A percentile compares a stretch with the other conserved stretches of the same genome.
phyloP scores from a whole-genome alignment of 352 stramenopile genomes.

The Phytophthora pisi region DNA sequence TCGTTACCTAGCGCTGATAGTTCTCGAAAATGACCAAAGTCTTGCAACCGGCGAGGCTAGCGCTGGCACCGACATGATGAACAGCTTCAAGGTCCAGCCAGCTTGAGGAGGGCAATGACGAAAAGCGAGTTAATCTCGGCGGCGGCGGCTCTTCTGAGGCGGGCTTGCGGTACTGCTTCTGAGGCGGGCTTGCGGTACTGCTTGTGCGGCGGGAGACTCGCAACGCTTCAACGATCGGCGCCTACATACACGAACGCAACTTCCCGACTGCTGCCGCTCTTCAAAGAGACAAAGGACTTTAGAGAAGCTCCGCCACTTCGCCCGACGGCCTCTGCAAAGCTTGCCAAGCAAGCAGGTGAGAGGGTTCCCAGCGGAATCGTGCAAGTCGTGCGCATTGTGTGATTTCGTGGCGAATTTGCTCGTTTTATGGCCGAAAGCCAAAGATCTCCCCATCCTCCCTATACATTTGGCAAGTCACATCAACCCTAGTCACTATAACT shows the following conservation, averaged over 20 bases:
- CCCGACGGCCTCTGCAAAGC: background rate
- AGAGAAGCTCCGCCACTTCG: background rate
- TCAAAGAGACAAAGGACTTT: too few relatives aligned
- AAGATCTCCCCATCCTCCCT: slow-evolving; percentile 17
- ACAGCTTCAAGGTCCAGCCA: slow-evolving; percentile 12
- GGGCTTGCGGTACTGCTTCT: slow-evolving; percentile 8
- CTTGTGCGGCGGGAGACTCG: background rate
- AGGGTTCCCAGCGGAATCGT: background rate
- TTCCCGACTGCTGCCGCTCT: background rate
- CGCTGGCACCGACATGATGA: slow-evolving; percentile 7
- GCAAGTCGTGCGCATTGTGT: background rate
- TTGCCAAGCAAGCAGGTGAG: background rate
- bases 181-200: slow-evolving; percentile 6
- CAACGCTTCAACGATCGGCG: slow-evolving; percentile 20
- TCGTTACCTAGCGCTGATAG: too few relatives aligned
- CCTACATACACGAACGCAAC: background rate
- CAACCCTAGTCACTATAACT: background rate
- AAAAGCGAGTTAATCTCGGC: background rate
- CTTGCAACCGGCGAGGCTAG: background rate
- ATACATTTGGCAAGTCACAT: slow-evolving; percentile 17
- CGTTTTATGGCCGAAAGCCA: slow-evolving; percentile 14
- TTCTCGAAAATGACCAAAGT: too few relatives aligned
- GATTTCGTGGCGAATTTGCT: background rate
- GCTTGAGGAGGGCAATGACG: background rate
- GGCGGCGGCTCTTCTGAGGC: slow-evolving; percentile 2